Evolutionary conservation across 208 protist genomes (phyloP).

Genomic region (Crithidia expoeki): DNA sequence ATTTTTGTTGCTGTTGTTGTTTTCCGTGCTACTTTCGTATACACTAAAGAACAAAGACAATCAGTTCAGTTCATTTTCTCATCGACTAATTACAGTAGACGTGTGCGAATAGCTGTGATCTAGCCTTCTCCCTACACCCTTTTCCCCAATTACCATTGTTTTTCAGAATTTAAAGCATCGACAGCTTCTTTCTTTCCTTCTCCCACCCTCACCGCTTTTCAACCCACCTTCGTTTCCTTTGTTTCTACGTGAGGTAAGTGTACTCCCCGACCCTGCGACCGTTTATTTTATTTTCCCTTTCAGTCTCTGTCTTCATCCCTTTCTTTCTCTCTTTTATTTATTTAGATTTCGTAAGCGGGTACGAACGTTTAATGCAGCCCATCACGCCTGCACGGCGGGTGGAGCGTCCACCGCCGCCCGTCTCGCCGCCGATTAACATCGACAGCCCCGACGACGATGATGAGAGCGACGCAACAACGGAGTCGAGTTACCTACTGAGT

Average conservation of each 20-base stretch:
- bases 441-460: constrained; percentile 24
- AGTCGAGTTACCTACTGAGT: constrained; percentile 21
- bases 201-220: too few species aligned
- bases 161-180: background rate
- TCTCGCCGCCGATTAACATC: background rate
- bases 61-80: background rate
- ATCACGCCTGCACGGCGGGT: constrained; percentile 29
- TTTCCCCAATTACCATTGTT: background rate
- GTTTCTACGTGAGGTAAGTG: too few species aligned
- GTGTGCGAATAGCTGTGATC: background rate
- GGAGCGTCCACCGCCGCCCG: constrained; percentile 17
- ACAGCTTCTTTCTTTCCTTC: too few species aligned
- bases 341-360: background rate
- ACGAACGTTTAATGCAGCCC: constrained; percentile 33
- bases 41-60: background rate
- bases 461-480: constrained; percentile 18
- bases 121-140: background rate
- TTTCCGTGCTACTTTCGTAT: too few species aligned
- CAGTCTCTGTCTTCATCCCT: background rate
- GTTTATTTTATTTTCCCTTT: background rate
- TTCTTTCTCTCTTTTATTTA: background rate
- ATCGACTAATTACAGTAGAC: background rate
- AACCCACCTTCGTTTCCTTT: too few species aligned
- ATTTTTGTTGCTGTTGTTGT: background rate
- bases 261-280: too few species aligned